These are phyloP conservation scores for Microdochium bolleyi DNA, from an alignment of 2,329 filamentous ascomycete genomes.

Conservation along the genomic window DNA sequence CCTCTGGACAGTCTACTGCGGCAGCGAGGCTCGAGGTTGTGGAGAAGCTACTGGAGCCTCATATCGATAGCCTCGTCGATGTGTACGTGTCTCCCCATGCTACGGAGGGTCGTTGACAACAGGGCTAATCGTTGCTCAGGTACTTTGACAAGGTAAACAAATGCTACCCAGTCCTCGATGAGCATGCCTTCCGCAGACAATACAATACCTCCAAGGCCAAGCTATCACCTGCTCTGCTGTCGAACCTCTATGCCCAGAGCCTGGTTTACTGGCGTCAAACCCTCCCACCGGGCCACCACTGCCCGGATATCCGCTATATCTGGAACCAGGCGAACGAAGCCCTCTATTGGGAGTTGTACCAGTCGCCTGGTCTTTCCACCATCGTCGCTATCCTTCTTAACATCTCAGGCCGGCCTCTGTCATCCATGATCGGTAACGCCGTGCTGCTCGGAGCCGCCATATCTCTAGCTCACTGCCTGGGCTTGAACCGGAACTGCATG, in stretches of 20 bases:
- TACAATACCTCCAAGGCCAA: slow-evolving; percentile 34
- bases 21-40: slow-evolving; percentile 43
- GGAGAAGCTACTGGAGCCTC: slow-evolving; percentile 51
- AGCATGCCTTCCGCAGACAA: slow-evolving; percentile 40
- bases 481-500: slow-evolving; percentile 43
- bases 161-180: slow-evolving; percentile 56
- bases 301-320: slow-evolving; percentile 50
- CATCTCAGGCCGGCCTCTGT: slow-evolving; percentile 50
- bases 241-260: slow-evolving; percentile 49
- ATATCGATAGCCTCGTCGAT: slow-evolving; percentile 39
- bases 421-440: slow-evolving; percentile 50
- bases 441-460: slow-evolving; percentile 41
- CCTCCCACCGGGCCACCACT: slow-evolving; percentile 26
- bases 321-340: slow-evolving; percentile 56
- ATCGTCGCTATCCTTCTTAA: slow-evolving; percentile 51
- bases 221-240: slow-evolving; percentile 47
- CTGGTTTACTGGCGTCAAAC: slow-evolving; percentile 48
- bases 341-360: slow-evolving; percentile 50
- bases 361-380: slow-evolving; percentile 49
- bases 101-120: no score
- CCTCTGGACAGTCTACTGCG: slow-evolving; percentile 23
- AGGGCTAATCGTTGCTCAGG: slow-evolving; percentile 17
- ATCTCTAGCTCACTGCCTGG: slow-evolving; percentile 43
- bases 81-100: slow-evolving; percentile 24
- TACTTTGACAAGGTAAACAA: slow-evolving; percentile 48